phyloP scores from a whole-genome alignment of 2,329 filamentous ascomycete genomes.

The Aspergillus sergii region DNA sequence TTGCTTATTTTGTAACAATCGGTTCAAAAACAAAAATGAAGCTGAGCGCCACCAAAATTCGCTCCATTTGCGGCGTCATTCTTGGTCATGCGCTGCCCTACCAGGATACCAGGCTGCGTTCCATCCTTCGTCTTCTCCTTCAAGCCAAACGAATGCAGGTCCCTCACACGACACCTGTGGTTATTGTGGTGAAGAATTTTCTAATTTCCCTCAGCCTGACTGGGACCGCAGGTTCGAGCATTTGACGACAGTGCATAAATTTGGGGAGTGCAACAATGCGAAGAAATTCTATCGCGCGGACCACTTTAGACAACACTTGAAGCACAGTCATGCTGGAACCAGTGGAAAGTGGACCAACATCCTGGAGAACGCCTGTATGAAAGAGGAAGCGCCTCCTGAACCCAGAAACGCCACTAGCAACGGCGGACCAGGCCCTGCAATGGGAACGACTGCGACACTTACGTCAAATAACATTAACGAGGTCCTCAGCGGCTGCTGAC shows the following conservation, averaged over 20 bases:
- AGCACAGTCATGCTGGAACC: constrained; percentile 93
- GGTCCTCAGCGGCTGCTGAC: constrained; percentile 33
- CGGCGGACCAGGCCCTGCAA: constrained; percentile 8
- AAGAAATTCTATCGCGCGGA: constrained; percentile 99
- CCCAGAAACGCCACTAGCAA: constrained; percentile 18
- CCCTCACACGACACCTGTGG: constrained; percentile 74
- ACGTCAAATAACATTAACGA: constrained; percentile 33
- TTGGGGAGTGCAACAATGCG: constrained; percentile 94
- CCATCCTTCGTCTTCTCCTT: constrained; percentile 68
- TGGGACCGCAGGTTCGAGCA: constrained; percentile 88
- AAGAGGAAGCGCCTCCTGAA: constrained; percentile 65
- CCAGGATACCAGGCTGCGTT: constrained; percentile 77
- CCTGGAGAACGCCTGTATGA: constrained; percentile 95
- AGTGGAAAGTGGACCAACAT: constrained; percentile 99
- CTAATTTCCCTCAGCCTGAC: constrained; percentile 72
- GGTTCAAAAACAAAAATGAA: constrained; percentile 99
- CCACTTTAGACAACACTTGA: constrained; percentile 96
- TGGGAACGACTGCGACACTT: constrained; percentile 21
- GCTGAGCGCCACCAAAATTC: constrained; percentile 96
- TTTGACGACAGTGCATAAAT: constrained; percentile 90
- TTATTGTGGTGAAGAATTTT: constrained; percentile 93
- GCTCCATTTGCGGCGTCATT: constrained; percentile 86
- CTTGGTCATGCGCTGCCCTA: constrained; percentile 94
- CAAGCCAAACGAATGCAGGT: constrained; percentile 36
- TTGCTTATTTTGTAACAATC: constrained; percentile 87